Base-by-base conservation (phyloP, 495 filamentous ascomycete species). In the Penicillium silybi region DNA sequence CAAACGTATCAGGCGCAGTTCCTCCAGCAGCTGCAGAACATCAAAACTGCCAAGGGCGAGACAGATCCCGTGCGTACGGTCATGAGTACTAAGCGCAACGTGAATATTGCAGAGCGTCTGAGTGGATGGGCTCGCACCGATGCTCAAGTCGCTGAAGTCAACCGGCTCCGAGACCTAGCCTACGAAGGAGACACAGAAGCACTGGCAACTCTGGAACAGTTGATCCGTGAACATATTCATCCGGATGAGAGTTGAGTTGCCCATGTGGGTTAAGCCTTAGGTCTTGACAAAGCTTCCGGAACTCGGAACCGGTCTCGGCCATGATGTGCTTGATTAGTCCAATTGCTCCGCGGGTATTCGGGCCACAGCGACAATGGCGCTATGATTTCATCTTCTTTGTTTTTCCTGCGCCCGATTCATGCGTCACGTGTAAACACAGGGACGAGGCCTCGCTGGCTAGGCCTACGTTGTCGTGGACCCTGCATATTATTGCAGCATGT, bases 31-130 rank as follows among this genome's bases (percentile, higher is more conserved):
- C 56, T 81, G 37, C 67, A 71, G 37, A 58, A 62, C 27, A 46
- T 73, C 42, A 81, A 81, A 48, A 53, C 48, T 8, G 56, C 50
- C 15, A 73, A 68, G 44, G 78, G 76, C 5, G 74, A 81, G 50
- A 64, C 59, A 3, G 78, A 80, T 49, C 52, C 58, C 0, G 74
- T 81, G 13, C 68, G 69, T 41, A 74, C 64, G 0, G 46, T 63
- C 13, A 67, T 70, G 53, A 69, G 63, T 18, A 41, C 42, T 10
- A 57, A 52, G 42, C 64, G 68, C 19, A 56, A 57, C 6, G 59
- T 65, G 39, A 68, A 63, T 43, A 45, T 73, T 13, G 61, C 63
- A 10, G 64, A 72, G 5, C 65, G 66, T 1, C 45, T 70, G 20
- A 57, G 58, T 8, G 66, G 65, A 34, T 76, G 73, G 73, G 69